Percentiles rank a stretch among this genome's conserved stretches.
phyloP scores from a whole-genome alignment of 2,329 filamentous ascomycete genomes.

The Aspergillus jensenii region DNA sequence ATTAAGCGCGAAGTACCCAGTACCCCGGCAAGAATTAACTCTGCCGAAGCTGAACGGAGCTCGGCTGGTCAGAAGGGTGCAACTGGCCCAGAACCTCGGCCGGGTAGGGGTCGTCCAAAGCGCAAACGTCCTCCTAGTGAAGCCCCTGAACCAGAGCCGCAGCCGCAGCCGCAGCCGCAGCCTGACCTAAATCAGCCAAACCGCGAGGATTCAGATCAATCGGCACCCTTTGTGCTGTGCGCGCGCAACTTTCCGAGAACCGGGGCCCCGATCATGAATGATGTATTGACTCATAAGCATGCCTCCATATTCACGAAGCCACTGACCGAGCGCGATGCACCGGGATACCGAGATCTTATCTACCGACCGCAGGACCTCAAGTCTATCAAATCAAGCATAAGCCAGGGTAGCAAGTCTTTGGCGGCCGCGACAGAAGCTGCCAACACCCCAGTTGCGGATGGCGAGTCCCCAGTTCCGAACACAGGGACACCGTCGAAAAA shows the following conservation, averaged over 20 bases:
- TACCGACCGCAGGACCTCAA: conserved; percentile 75
- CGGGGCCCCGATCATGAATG: conserved; percentile 70
- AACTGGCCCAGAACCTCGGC: conserved; percentile 25
- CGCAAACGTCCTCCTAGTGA: conserved; percentile 43
- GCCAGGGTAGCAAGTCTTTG: conserved; percentile 46
- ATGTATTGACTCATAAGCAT: conserved; percentile 73
- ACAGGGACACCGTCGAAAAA: conserved; percentile 39
- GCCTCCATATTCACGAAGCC: conserved; percentile 78
- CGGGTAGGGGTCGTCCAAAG: conserved; percentile 33
- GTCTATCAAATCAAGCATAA: conserved; percentile 71
- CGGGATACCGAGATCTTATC: conserved; percentile 72
- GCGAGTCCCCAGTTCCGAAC: conserved; percentile 47
- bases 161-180: conserved; percentile 9
- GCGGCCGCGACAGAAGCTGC: conserved; percentile 57
- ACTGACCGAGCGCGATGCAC: conserved; percentile 72
- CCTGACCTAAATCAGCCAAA: conserved; percentile 27
- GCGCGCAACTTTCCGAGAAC: conserved; percentile 61
- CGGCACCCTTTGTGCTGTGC: conserved; percentile 39
- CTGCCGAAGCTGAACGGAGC: conserved; percentile 31
- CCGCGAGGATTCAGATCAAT: conserved; percentile 30
- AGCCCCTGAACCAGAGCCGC: conserved; percentile 27
- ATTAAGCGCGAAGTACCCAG: conserved; percentile 36
- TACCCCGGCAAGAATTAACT: conserved; percentile 36
- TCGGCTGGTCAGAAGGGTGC: conserved; percentile 29
- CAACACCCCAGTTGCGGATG: conserved; percentile 62